Evolutionary conservation across 2,329 filamentous ascomycete species (phyloP).

Genomic region (Fusarium staphyleae): DNA sequence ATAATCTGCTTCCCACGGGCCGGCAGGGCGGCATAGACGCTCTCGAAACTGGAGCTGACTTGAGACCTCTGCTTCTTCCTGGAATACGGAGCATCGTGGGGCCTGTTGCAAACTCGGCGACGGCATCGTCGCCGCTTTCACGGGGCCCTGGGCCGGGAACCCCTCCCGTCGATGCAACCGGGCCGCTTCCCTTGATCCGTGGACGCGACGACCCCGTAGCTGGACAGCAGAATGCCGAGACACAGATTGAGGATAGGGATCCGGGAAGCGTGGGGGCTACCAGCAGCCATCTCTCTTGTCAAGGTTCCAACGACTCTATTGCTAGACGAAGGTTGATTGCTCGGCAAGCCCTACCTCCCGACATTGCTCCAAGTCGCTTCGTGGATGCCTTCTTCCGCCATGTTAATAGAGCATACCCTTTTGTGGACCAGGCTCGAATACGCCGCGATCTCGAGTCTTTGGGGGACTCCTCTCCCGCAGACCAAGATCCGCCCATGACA

Average conservation of each 20-base stretch:
- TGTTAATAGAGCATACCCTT: slow-evolving; percentile 55
- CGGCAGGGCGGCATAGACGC: slow-evolving; percentile 41
- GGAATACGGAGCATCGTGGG: slow-evolving; percentile 1
- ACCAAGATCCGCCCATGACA: slow-evolving; percentile 41
- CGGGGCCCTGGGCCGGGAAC: slow-evolving; percentile 21
- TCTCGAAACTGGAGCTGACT: slow-evolving; percentile 48
- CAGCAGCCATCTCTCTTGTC: slow-evolving; percentile 36
- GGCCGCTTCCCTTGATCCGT: slow-evolving; percentile 3
- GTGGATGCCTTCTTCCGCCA: slow-evolving; percentile 56
- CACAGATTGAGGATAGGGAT: slow-evolving; percentile 27
- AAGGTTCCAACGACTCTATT: slow-evolving; percentile 27
- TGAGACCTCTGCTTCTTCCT: slow-evolving; percentile 25
- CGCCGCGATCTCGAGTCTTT: slow-evolving; percentile 46
- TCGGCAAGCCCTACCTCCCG: slow-evolving; percentile 31
- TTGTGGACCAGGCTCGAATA: slow-evolving; percentile 49
- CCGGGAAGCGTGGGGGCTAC: slow-evolving; percentile 31
- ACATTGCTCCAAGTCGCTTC: slow-evolving; percentile 44
- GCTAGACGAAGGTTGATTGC: slow-evolving; percentile 27
- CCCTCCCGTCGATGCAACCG: slow-evolving; percentile 24
- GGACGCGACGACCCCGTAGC: slow-evolving; percentile 16
- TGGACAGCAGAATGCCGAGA: slow-evolving; percentile 20
- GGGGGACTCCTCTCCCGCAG: slow-evolving; percentile 41
- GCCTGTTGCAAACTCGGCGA: background rate
- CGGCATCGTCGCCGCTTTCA: slow-evolving; percentile 23
- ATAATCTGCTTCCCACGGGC: slow-evolving; percentile 38